A percentile compares a stretch with the other conserved stretches of the same genome.
Evolutionary conservation across 1,139 yeast species (phyloP).

Genomic region (Yamadazyma spencermartinsiae): DNA sequence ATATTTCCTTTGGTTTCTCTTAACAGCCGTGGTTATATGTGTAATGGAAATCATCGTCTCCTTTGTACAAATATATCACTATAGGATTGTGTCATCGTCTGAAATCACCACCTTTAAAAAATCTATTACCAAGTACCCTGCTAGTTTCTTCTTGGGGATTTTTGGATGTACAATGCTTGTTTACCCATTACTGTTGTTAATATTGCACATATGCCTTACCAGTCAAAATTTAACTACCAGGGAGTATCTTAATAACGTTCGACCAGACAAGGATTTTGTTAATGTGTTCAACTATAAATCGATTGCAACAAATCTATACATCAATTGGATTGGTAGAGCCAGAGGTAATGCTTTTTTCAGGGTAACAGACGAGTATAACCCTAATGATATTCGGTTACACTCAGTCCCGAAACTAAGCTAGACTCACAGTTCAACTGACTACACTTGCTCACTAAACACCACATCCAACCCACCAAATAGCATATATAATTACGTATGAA

Average conservation of each 20-base stretch:
- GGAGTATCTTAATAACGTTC: slow-evolving; percentile 53
- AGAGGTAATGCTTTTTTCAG: slow-evolving; percentile 45
- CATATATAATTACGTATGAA: too few species aligned
- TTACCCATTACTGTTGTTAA: slow-evolving; percentile 57
- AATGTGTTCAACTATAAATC: slow-evolving; percentile 46
- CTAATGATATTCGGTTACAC: slow-evolving; percentile 48
- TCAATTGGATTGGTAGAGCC: slow-evolving; percentile 51
- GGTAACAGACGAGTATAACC: slow-evolving; percentile 32
- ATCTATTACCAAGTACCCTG: slow-evolving; percentile 35
- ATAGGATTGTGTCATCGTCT: slow-evolving; percentile 11
- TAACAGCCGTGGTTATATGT: slow-evolving; percentile 23
- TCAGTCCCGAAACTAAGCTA: slow-evolving; percentile 20
- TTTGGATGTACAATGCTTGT: slow-evolving; percentile 42
- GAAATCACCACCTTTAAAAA: slow-evolving; percentile 16
- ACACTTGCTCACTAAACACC: too few species aligned
- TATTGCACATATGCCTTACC: slow-evolving; percentile 55
- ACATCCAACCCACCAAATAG: too few species aligned
- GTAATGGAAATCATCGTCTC: slow-evolving; percentile 24
- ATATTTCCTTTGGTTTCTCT: slow-evolving; percentile 43
- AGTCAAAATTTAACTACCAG: slow-evolving; percentile 68
- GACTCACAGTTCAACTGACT: too few species aligned
- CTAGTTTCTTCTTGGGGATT: slow-evolving; percentile 49
- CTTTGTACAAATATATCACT: slow-evolving; percentile 31
- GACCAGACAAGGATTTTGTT: slow-evolving; percentile 27
- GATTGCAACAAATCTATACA: slow-evolving; percentile 39